Base-by-base conservation (phyloP, 768 basidiomycete genomes). In the Lactarius indigo region DNA sequence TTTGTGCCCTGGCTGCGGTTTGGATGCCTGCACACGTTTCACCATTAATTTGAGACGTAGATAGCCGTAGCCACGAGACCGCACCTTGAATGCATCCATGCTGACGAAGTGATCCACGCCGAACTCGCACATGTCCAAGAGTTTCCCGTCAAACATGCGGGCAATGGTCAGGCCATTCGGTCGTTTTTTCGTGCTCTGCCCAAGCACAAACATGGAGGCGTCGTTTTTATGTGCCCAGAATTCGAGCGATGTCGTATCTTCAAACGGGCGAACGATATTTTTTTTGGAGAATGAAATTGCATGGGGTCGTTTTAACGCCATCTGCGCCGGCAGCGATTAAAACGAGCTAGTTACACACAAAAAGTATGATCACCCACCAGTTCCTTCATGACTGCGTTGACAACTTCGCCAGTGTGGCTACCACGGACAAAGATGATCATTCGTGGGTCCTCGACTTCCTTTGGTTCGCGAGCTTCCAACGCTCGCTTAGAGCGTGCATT, bases 191-290 rank as follows among this genome's bases (percentile, higher is more conserved):
- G 89, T 92, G 72, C 89, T 93, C 72, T 95, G 90, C 1, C 94
- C 97, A 39, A 97, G 79, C 15, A 96, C 78, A 74, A 98, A 97
- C 74, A 98, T 80, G 2, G 89, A 89, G 3, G 95, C 94, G 71
- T 98, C 97, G 78, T 98, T 98, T 79, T 98, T 99, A 15, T 80
- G 73, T 1, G 90, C 82, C 93, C 95, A 99, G 76, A 98, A 98
- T 70, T 92, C 93, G 37, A 99, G 81, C 1, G 94, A 93, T 1
- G 87, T 78, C 26, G 84, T 74, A 64, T 91, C 83, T 72, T 98
- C 96, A 74, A 99, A 98, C 5, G 97, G 97, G 47, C 90, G 88
- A 13, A 98, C 85, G 30, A 78, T 75, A 75, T 98, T 98, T 78
- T 97, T 96, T 76, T 96, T 97, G 56, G 90, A 91, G 79, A 98